Conservation (phyloP, 768 basidiomycete species). For the Tylopilus subfusipes region DNA sequence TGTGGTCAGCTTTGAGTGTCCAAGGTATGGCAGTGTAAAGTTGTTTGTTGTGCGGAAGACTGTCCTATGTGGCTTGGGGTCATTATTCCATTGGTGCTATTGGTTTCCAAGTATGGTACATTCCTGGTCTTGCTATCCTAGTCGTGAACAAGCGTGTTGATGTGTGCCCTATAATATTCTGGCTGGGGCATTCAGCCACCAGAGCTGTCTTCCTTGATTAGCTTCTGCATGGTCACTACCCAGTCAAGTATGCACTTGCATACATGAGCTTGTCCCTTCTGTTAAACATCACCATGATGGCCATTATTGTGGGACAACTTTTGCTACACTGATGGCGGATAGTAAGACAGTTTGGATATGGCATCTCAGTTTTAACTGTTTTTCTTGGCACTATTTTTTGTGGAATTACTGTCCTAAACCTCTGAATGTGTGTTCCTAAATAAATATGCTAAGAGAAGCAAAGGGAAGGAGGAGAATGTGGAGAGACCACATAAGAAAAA, state of each 20-base stretch:
- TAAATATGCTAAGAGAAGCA: too few relatives aligned
- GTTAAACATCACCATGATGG: conserved; percentile 16
- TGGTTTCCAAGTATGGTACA: conserved; percentile 15
- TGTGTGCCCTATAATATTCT: background rate
- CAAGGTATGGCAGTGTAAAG: conserved; percentile 24
- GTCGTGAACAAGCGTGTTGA: background rate
- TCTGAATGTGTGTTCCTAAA: too few relatives aligned
- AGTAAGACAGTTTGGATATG: conserved; percentile 9
- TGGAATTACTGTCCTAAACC: too few relatives aligned
- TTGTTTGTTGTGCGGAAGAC: conserved; percentile 16
- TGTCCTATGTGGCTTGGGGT: conserved; percentile 7
- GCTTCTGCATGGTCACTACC: background rate
- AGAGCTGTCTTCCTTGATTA: conserved; percentile 4
- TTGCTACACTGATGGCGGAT: conserved; percentile 11
- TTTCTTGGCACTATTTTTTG: too few relatives aligned
- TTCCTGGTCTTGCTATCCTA: background rate
- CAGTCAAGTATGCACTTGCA: background rate
- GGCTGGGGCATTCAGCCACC: background rate
- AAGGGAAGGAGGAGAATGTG: too few relatives aligned
- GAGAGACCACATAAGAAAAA: too few relatives aligned
- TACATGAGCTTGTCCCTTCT: conserved; percentile 13
- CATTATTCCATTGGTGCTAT: conserved; percentile 1
- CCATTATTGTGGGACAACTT: conserved; percentile 15
- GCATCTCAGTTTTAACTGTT: too few relatives aligned
- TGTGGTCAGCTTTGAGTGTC: background rate